These are phyloP conservation scores for Elsinoe australis DNA, from an alignment of 2,329 filamentous ascomycete species.

Conservation along the genomic window DNA sequence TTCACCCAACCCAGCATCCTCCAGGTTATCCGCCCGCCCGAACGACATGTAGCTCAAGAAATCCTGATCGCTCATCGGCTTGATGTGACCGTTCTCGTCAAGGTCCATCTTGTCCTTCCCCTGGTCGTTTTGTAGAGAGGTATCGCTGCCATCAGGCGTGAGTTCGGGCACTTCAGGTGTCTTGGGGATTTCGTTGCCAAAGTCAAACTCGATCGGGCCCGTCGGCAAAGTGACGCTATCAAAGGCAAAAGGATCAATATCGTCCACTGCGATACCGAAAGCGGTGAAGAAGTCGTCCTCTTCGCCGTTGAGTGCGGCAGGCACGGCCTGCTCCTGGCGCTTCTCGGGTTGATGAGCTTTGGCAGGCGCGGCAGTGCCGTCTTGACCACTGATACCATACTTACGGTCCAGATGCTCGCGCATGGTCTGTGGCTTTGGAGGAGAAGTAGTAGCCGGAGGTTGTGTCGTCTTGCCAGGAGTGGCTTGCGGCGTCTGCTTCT, in stretches of 20 bases:
- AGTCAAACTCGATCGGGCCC: conserved; percentile 3
- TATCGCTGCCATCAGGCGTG: conserved; percentile 14
- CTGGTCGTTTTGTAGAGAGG: not conserved
- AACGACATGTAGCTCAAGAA: conserved; percentile 10
- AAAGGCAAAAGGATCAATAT: conserved; percentile 13
- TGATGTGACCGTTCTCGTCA: not conserved
- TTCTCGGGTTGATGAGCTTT: no score
- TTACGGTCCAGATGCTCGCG: conserved; percentile 27
- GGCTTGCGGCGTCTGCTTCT: conserved; percentile 23
- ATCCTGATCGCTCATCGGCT: conserved; percentile 3
- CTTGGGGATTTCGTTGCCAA: conserved; percentile 12
- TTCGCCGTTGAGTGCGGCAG: not conserved
- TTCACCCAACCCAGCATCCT: not conserved
- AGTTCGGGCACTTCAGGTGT: conserved; percentile 16
- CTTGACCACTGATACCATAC: conserved; percentile 22
- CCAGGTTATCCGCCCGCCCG: not conserved
- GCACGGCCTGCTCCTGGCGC: conserved; percentile 18
- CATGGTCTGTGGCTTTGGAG: conserved; percentile 26
- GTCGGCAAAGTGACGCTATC: not conserved
- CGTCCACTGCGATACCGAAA: conserved; percentile 7
- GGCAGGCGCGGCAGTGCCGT: conserved; percentile 7
- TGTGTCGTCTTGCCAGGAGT: conserved; percentile 22
- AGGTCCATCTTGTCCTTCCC: not conserved
- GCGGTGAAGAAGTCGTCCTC: conserved; percentile 3
- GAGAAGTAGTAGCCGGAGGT: conserved; percentile 19